phyloP scores from a whole-genome alignment of 192 early-diverging fungal species.

The Mortierella antarctica region DNA sequence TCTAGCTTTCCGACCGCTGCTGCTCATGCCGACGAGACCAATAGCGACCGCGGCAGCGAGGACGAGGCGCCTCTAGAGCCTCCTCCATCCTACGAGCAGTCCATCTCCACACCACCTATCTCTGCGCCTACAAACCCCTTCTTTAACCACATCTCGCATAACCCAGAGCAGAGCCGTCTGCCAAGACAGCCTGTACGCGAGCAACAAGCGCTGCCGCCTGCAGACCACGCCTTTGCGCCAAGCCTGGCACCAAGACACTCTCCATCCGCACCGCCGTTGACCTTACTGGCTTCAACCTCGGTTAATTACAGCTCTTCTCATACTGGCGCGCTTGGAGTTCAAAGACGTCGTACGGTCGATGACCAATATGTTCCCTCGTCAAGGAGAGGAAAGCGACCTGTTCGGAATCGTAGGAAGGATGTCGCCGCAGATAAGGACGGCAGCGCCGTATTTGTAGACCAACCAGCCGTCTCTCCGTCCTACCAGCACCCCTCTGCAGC shows the following conservation, averaged over 20 bases:
- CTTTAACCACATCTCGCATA: constrained; percentile 16
- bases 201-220: background rate
- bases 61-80: constrained; percentile 14
- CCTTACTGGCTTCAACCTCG: constrained; percentile 20
- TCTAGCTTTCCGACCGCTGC: too few relatives aligned
- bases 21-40: background rate
- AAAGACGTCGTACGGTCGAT: background rate
- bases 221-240: constrained; percentile 6
- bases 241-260: background rate
- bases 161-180: background rate
- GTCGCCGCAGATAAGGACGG: constrained; percentile 1
- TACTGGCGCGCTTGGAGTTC: background rate
- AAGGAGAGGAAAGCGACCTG: constrained; percentile 16
- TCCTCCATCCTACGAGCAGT: constrained; percentile 43
- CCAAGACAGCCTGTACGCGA: too few relatives aligned
- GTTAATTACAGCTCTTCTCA: background rate
- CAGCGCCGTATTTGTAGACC: constrained; percentile 1
- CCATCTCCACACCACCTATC: background rate
- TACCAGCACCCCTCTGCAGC: constrained; percentile 12
- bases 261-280: constrained; percentile 39
- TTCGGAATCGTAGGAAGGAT: background rate
- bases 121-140: background rate
- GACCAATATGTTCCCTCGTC: background rate
- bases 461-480: constrained; percentile 22
- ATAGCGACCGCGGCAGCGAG: background rate